Conservation (phyloP, 192 early-diverging fungal genomes). For the Phlyctochytrium arcticum region DNA sequence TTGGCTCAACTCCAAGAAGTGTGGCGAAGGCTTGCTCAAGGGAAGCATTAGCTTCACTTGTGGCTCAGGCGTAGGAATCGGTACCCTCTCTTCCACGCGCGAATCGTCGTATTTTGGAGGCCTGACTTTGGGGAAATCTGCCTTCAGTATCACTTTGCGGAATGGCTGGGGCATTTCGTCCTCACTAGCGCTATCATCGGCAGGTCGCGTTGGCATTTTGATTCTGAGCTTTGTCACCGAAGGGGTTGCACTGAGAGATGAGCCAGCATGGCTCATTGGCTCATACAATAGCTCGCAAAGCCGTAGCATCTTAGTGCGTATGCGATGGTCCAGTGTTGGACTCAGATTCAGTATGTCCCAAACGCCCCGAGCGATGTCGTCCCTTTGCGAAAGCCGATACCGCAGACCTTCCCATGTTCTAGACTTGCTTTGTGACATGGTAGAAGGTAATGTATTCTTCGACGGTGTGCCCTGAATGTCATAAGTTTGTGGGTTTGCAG, state of each 20-base stretch:
- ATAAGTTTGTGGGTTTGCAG: no score
- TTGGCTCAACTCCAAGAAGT: slow-evolving; percentile 29
- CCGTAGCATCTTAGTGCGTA: slow-evolving; percentile 52
- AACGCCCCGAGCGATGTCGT: slow-evolving; percentile 4
- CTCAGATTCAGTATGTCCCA: slow-evolving; percentile 14
- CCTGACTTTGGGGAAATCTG: no score
- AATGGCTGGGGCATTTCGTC: not conserved
- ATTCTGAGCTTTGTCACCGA: slow-evolving; percentile 48
- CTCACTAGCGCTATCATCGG: slow-evolving; percentile 22
- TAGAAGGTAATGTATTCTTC: no score
- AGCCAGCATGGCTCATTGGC: slow-evolving; percentile 37
- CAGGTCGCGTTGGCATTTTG: slow-evolving; percentile 33
- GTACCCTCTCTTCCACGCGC: no score
- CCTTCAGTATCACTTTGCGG: not conserved
- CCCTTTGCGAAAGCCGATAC: not conserved
- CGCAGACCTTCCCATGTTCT: slow-evolving; percentile 1
- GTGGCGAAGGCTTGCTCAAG: not conserved
- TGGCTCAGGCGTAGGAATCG: not conserved
- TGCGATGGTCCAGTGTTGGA: slow-evolving; percentile 46
- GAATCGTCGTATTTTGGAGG: no score
- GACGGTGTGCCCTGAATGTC: no score
- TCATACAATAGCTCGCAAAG: slow-evolving; percentile 66
- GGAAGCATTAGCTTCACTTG: not conserved
- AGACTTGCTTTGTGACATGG: no score
- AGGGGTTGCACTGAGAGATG: not conserved